Evolutionary conservation across 2,329 filamentous ascomycete species (phyloP).

Genomic region (Fusarium denticulatum): DNA sequence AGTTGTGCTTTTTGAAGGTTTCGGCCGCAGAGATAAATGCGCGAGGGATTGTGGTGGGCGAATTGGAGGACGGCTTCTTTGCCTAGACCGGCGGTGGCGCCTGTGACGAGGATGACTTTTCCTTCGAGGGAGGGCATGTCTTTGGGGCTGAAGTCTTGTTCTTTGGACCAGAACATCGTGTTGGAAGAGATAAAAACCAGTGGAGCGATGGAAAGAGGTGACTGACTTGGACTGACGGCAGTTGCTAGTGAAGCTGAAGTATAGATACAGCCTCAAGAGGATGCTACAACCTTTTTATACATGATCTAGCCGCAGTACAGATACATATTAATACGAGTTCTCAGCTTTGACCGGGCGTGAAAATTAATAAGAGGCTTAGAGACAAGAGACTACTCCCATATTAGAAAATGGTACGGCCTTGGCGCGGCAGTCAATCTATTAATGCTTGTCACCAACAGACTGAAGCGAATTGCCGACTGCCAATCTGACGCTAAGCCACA

Average conservation of each 20-base stretch:
- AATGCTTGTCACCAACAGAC: background rate
- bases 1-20: accelerated
- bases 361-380: background rate
- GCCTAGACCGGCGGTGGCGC: background rate
- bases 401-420: background rate
- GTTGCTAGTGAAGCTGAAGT: background rate
- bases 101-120: background rate
- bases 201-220: no score
- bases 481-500: background rate
- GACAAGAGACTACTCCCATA: accelerated
- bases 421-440: background rate
- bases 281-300: background rate
- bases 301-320: accelerated
- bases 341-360: accelerated
- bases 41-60: background rate
- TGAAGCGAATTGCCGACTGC: background rate
- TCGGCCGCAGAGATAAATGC: background rate
- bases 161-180: background rate
- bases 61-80: background rate
- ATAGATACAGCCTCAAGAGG: background rate
- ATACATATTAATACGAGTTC: accelerated
- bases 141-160: background rate
- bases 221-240: no score
- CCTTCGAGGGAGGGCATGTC: background rate
- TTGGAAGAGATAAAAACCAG: no score